phyloP scores from a whole-genome alignment of 148 eudicot species.

The Persicaria tinctoria region DNA sequence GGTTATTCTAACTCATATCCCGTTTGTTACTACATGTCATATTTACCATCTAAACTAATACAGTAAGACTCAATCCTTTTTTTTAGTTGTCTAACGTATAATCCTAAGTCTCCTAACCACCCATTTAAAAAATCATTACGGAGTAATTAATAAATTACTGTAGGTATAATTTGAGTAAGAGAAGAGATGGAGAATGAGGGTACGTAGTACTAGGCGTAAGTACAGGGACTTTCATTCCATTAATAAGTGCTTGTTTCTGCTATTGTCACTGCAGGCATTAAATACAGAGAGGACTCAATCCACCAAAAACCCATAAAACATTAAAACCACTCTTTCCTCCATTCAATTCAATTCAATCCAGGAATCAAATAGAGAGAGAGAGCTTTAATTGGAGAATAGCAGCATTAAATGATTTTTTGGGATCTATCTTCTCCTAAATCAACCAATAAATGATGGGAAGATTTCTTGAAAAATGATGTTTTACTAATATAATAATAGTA shows the following conservation, averaged over 20 bases:
- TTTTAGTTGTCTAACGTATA: too few species aligned
- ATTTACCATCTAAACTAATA: too few species aligned
- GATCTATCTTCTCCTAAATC: not conserved
- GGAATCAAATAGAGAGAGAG: not conserved
- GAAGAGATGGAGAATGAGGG: not conserved
- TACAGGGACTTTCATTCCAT: constrained; percentile 6
- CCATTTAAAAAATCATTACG: too few species aligned
- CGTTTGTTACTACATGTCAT: too few species aligned
- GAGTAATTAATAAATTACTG: not conserved
- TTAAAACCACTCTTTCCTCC: not conserved
- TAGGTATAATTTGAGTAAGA: not conserved
- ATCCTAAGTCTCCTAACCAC: too few species aligned
- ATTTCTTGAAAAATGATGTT: constrained; percentile 7
- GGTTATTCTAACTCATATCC: too few species aligned
- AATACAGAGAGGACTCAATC: not conserved
- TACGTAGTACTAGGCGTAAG: not conserved
- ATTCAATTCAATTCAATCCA: not conserved
- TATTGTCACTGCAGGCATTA: constrained; percentile 5
- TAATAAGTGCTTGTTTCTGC: constrained; percentile 7
- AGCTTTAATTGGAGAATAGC: not conserved
- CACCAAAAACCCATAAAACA: not conserved
- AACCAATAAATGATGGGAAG: not conserved
- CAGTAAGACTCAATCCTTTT: too few species aligned
- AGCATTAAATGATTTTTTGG: not conserved
- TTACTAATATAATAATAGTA: too few species aligned